Evolutionary conservation across 495 filamentous ascomycete genomes (phyloP), one percentile per base, ranked within the genome.

Genomic region (Lentithecium fluviatile): DNA sequence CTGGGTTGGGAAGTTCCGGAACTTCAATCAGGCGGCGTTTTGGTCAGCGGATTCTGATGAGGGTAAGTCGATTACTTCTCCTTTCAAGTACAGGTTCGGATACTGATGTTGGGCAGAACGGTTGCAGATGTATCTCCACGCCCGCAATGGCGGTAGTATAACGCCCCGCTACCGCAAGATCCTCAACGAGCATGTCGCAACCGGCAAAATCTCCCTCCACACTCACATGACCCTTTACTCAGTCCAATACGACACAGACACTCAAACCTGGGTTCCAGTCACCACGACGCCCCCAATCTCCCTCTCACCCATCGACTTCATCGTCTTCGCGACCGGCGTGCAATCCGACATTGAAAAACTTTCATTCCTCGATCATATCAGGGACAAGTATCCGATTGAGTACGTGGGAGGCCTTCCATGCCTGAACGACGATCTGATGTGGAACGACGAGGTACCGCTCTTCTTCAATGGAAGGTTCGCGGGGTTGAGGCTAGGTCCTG

Each of bases 1-100:
- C 29, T 88, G 85, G 85, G 80, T 88, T 70, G 82, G 82, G 24
- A 88, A 88, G 60, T 86, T 82, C 65, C 80, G 80, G n/a, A 86
- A 86, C 69, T 78, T 75, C 67, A 78, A 84, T 58, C 82, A 85
- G 58, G 79, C 85, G 24, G 75, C 76, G 2, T 88, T 86, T 65
- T 86, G 83, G 82, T 80, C 78, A 7, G 56, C 52, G 11, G 51
- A 60, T 24, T 51, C 29, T 7, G 62, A 83, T 45, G 79, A 83
- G 61, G 77, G 77, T 74, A 32, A 10, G 29, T 32, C 29, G 29
- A 59, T 61, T 2, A 38, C 5, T 19, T 21, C 32, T 15, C 20
- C 24, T 34, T n/a, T n/a, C n/a, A n/a, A n/a, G 0, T 56, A 23
- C 10, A 43, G 13, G 20, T 19, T n/a, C 15, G 24, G 25, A 21